Percentiles rank a stretch among this genome's conserved stretches.
Conservation (phyloP, 106 monocot species). For the Chionographis japonica region DNA sequence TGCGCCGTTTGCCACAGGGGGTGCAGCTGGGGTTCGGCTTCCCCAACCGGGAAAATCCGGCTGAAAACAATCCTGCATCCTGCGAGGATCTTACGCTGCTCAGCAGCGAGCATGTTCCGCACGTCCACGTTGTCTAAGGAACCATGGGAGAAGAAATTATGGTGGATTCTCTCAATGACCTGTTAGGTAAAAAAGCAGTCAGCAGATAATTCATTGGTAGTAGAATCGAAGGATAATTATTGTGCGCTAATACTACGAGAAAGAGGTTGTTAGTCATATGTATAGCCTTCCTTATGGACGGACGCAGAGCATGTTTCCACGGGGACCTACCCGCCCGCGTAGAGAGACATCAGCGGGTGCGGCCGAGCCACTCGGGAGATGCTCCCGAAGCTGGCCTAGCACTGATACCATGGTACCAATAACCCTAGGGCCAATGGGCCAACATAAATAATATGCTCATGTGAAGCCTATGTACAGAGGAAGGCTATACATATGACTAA, state of each 20-base stretch:
- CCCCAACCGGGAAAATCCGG: constrained; percentile 87
- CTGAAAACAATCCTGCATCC: constrained; percentile 93
- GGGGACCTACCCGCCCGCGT: too few species aligned
- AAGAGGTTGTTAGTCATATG: too few species aligned
- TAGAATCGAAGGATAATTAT: background rate
- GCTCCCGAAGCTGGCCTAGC: background rate
- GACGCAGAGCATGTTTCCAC: too few species aligned
- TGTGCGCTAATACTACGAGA: too few species aligned
- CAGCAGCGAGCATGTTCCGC: constrained; percentile 79
- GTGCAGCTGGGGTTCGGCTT: constrained; percentile 78
- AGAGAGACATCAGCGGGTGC: too few species aligned
- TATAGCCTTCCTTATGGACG: too few species aligned
- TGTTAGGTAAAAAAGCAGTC: constrained; percentile 13
- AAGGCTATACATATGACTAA: background rate
- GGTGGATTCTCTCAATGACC: constrained; percentile 91
- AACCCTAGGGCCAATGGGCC: too few species aligned
- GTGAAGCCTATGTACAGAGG: too few species aligned
- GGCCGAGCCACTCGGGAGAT: too few species aligned
- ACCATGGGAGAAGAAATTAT: constrained; percentile 70
- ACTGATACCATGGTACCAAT: too few species aligned
- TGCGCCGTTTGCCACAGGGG: constrained; percentile 94
- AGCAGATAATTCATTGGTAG: background rate
- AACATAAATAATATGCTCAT: too few species aligned
- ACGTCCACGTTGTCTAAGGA: constrained; percentile 67
- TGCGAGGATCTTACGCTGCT: constrained; percentile 72